Evolutionary conservation across 768 basidiomycete genomes (phyloP).

Genomic region (Leccinum incarnatum): DNA sequence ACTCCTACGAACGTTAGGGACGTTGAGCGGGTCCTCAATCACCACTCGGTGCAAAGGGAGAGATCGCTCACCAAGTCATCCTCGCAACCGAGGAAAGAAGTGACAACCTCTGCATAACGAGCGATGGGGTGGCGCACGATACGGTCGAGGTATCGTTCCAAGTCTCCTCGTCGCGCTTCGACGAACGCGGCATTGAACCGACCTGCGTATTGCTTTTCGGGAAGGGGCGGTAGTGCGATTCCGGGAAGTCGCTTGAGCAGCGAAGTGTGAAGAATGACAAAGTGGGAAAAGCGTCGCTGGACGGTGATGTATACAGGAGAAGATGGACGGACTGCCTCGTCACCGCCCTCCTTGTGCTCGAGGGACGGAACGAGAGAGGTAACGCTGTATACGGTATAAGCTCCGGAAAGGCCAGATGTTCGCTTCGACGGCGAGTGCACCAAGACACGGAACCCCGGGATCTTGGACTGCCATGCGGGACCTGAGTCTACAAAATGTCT

Average conservation of each 20-base stretch:
- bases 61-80: constrained; percentile 61
- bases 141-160: constrained; percentile 73
- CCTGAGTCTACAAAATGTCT: constrained; percentile 69
- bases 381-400: constrained; percentile 73
- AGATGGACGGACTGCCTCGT: constrained; percentile 22
- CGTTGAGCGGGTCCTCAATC: not conserved
- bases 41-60: not conserved
- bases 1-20: constrained; percentile 49
- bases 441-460: constrained; percentile 68
- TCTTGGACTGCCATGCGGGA: constrained; percentile 69
- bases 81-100: constrained; percentile 77
- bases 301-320: constrained; percentile 65
- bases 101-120: constrained; percentile 74
- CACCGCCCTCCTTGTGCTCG: constrained; percentile 19
- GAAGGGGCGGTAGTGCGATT: constrained; percentile 75
- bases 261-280: constrained; percentile 72
- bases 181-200: constrained; percentile 80
- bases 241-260: constrained; percentile 68
- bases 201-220: constrained; percentile 82
- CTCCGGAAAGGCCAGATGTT: constrained; percentile 59
- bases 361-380: constrained; percentile 46
- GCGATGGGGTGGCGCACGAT: constrained; percentile 75
- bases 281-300: constrained; percentile 81
- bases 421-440: constrained; percentile 83
- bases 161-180: constrained; percentile 75